Evolutionary conservation across 1,139 yeast genomes (phyloP).

Genomic region (Protomyces macrosporus): DNA sequence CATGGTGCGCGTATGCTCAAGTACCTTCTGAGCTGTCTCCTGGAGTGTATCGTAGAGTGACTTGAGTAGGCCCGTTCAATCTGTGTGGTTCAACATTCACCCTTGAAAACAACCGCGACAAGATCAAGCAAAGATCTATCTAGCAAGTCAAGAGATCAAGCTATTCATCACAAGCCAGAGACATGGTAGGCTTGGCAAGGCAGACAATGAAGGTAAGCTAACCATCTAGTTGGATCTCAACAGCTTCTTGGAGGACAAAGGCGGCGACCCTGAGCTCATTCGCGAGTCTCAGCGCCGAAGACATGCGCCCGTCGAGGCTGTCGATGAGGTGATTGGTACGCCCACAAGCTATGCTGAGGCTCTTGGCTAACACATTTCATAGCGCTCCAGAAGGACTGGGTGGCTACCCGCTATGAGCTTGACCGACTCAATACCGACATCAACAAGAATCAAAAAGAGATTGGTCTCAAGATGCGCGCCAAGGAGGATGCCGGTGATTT

Average conservation of each 20-base stretch:
- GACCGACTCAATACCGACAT: constrained; percentile 83
- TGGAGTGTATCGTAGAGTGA: neutral
- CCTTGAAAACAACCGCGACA: neutral
- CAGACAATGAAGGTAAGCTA: neutral
- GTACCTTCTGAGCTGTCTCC: too few relatives aligned
- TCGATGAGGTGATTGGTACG: constrained; percentile 86
- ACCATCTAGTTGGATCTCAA: constrained; percentile 24
- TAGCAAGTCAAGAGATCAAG: neutral
- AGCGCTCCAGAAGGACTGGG: constrained; percentile 14
- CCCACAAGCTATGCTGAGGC: too few relatives aligned
- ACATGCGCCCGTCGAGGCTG: constrained; percentile 89
- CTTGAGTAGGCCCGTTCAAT: neutral
- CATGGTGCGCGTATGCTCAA: neutral
- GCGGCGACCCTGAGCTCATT: constrained; percentile 72
- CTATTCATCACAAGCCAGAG: neutral
- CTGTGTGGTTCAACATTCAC: neutral
- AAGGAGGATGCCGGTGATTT: constrained; percentile 90
- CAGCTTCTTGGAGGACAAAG: constrained; percentile 26
- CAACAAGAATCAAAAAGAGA: constrained; percentile 84
- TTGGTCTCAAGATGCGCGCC: constrained; percentile 85
- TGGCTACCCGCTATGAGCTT: constrained; percentile 58
- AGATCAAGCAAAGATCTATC: neutral
- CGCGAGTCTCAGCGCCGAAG: constrained; percentile 87
- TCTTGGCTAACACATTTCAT: neutral
- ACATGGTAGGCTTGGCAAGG: neutral